Conservation (phyloP, 345 rosid species). For the Bruguiera parviflora region DNA sequence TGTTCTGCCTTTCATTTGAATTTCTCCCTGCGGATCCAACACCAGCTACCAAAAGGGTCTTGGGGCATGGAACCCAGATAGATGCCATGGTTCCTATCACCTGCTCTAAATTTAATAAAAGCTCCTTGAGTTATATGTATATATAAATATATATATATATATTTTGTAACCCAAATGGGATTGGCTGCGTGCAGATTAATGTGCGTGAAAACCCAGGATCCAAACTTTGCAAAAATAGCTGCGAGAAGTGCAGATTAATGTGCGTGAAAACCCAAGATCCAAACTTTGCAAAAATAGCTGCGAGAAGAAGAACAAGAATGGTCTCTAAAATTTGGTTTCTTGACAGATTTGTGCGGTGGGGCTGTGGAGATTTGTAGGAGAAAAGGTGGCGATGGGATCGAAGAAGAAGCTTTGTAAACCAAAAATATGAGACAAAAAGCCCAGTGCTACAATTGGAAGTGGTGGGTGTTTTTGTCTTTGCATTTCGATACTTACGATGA, state of each 20-base stretch:
- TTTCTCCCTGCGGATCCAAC: conserved; percentile 30
- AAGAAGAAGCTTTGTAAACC: conserved; percentile 25
- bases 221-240: not conserved
- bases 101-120: not conserved
- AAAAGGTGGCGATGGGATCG: conserved; percentile 36
- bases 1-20: conserved; percentile 24
- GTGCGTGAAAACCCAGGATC: not conserved
- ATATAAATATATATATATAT: too few species aligned
- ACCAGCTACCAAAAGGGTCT: conserved; percentile 43
- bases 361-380: conserved; percentile 10
- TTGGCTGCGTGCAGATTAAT: not conserved
- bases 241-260: not conserved
- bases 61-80: conserved; percentile 57
- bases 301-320: not conserved
- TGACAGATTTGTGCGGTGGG: not conserved
- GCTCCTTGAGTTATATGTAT: too few species aligned
- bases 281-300: not conserved
- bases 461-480: too few species aligned
- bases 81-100: conserved; percentile 51
- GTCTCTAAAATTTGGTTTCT: not conserved
- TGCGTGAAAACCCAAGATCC: not conserved
- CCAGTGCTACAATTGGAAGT: too few species aligned
- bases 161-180: not conserved
- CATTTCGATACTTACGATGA: too few species aligned
- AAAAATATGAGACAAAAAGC: not conserved